Percentiles rank a stretch among this genome's conserved stretches.
Evolutionary conservation across 352 stramenopile genomes (phyloP).

Genomic region (Detonula confervacea): DNA sequence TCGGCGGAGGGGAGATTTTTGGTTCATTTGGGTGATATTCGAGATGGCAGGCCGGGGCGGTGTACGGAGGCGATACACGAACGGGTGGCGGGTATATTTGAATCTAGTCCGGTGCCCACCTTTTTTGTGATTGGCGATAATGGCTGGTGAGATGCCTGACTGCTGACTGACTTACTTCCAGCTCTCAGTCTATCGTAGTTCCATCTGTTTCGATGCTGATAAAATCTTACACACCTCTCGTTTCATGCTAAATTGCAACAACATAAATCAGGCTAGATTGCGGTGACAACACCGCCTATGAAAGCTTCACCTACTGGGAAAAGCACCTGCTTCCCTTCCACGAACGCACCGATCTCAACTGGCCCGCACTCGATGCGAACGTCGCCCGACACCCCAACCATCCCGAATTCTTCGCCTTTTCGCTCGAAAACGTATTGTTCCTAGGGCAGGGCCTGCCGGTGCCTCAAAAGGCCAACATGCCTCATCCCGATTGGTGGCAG

Average conservation of each 20-base stretch:
- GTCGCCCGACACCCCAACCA: slow-evolving; percentile 19
- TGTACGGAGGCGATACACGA: slow-evolving; percentile 29
- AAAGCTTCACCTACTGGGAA: slow-evolving; percentile 27
- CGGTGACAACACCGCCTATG: not conserved
- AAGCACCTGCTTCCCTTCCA: slow-evolving; percentile 31
- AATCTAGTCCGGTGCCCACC: slow-evolving; percentile 9
- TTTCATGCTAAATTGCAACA: too few relatives aligned
- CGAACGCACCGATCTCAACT: slow-evolving; percentile 22
- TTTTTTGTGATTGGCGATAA: slow-evolving; percentile 48
- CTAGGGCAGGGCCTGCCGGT: slow-evolving; percentile 29
- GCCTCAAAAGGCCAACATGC: not conserved
- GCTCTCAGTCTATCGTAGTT: too few relatives aligned
- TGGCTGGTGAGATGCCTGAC: too few relatives aligned
- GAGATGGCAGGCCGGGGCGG: slow-evolving; percentile 9
- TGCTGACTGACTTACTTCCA: too few relatives aligned
- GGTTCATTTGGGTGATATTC: slow-evolving; percentile 34
- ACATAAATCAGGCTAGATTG: too few relatives aligned
- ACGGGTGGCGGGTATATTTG: slow-evolving; percentile 30
- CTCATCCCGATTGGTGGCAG: slow-evolving; percentile 5
- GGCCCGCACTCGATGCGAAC: slow-evolving; percentile 16
- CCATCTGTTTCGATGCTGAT: too few relatives aligned
- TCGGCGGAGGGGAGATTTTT: slow-evolving; percentile 17
- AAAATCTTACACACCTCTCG: too few relatives aligned
- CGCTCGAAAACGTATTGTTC: slow-evolving; percentile 26
- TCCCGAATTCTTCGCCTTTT: slow-evolving; percentile 29